Evolutionary conservation across 2,329 filamentous ascomycete genomes (phyloP).

Genomic region (Zasmidium cellare): DNA sequence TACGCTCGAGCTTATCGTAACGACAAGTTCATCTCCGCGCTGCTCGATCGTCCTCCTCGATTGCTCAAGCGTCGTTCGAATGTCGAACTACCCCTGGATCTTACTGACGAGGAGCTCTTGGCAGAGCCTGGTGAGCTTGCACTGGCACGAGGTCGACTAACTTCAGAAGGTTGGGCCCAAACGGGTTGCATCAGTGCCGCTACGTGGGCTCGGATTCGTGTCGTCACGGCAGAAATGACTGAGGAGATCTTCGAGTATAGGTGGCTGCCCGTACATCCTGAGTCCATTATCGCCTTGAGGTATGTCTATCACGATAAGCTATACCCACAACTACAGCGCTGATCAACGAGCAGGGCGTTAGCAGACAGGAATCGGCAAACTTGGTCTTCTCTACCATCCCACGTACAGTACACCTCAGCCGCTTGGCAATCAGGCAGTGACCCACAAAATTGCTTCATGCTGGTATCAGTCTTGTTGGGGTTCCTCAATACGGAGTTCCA

Average conservation of each 20-base stretch:
- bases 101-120: slow-evolving; percentile 10
- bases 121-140: background rate
- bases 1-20: slow-evolving; percentile 13
- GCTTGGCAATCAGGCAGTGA: slow-evolving; percentile 18
- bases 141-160: slow-evolving; percentile 9
- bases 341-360: background rate
- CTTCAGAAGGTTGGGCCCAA: slow-evolving; percentile 10
- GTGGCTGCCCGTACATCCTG: background rate
- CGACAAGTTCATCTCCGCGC: slow-evolving; percentile 20
- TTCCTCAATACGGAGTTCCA: slow-evolving; percentile 1
- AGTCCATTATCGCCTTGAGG: slow-evolving; percentile 1
- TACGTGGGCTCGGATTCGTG: slow-evolving; percentile 15
- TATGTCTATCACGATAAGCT: background rate
- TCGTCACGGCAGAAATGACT: slow-evolving; percentile 2
- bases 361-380: background rate
- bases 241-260: slow-evolving; percentile 9
- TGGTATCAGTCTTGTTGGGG: background rate
- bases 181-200: slow-evolving; percentile 5
- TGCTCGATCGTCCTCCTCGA: slow-evolving; percentile 20
- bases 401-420: slow-evolving; percentile 16
- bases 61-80: slow-evolving; percentile 4
- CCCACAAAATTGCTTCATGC: slow-evolving; percentile 15
- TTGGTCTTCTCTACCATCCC: slow-evolving; percentile 9
- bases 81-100: slow-evolving; percentile 9
- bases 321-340: background rate